A percentile compares a stretch with the other conserved stretches of the same genome.
These are phyloP conservation scores for Chytriomyces sp. DNA, from an alignment of 192 early-diverging fungal species.

Conservation along the genomic window DNA sequence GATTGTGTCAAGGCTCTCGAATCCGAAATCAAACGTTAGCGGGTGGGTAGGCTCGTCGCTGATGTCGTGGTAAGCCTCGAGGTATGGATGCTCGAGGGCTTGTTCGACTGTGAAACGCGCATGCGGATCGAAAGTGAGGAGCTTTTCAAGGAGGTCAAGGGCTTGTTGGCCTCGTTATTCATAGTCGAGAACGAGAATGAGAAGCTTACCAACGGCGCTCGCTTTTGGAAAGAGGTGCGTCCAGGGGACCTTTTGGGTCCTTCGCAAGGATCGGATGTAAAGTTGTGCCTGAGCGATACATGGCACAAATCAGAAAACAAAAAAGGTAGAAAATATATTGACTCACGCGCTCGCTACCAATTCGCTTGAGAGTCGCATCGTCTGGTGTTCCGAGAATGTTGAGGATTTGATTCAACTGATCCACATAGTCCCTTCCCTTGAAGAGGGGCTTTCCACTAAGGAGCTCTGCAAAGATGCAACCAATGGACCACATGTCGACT, in stretches of 20 bases:
- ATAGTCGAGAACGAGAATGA: neutral
- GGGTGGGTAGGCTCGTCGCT: constrained; percentile 64
- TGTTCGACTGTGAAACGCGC: constrained; percentile 89
- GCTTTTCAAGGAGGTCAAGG: constrained; percentile 85
- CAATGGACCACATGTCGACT: constrained; percentile 97
- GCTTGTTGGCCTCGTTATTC: constrained; percentile 55
- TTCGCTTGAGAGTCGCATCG: constrained; percentile 69
- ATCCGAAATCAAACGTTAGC: constrained; percentile 52
- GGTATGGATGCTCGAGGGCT: constrained; percentile 88
- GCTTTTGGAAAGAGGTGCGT: constrained; percentile 83
- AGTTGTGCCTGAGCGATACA: constrained; percentile 69
- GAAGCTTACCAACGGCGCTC: constrained; percentile 61
- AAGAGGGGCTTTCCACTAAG: constrained; percentile 63
- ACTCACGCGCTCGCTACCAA: constrained; percentile 54
- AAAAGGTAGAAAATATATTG: neutral
- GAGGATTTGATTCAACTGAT: constrained; percentile 94
- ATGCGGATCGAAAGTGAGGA: constrained; percentile 85
- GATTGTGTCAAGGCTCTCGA: constrained; percentile 52
- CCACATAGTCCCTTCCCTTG: constrained; percentile 73
- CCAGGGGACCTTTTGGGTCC: constrained; percentile 85
- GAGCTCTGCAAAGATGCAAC: constrained; percentile 98
- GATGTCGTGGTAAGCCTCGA: constrained; percentile 73
- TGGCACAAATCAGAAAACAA: neutral
- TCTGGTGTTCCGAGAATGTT: constrained; percentile 94
- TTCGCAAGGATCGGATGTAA: constrained; percentile 83